Evolutionary conservation across 176 grass and related monocot genomes (phyloP).

Genomic region (Avena insularis): DNA sequence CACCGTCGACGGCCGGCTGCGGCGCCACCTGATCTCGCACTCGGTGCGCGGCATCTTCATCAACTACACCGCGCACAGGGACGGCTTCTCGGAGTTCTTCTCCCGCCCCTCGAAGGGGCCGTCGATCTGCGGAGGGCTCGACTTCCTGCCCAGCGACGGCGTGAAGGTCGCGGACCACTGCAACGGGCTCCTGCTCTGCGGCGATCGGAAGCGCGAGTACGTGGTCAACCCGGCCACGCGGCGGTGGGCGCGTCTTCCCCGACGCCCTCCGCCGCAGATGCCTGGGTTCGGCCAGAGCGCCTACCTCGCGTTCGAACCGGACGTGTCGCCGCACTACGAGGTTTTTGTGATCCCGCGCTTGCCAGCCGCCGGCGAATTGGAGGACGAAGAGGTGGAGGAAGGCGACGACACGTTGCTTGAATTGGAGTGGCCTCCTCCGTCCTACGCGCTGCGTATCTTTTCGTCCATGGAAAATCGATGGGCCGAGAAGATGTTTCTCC

Average conservation of each 20-base stretch:
- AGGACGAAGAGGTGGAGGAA: too few species aligned
- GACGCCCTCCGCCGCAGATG: neutral
- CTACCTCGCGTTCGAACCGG: constrained; percentile 26
- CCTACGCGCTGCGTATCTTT: neutral
- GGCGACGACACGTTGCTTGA: neutral
- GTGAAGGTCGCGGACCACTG: neutral
- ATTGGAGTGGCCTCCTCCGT: neutral
- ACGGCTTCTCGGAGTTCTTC: neutral
- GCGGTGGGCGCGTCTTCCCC: constrained; percentile 14
- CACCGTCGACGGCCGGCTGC: neutral
- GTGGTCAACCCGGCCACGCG: constrained; percentile 21
- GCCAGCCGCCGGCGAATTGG: neutral
- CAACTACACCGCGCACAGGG: neutral
- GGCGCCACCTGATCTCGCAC: neutral
- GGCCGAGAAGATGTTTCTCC: neutral
- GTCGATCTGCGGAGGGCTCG: neutral
- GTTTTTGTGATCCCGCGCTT: neutral
- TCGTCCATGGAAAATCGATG: neutral
- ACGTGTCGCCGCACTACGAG: constrained; percentile 14
- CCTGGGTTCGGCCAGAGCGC: neutral
- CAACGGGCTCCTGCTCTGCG: constrained; percentile 2
- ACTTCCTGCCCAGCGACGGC: neutral
- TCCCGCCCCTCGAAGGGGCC: neutral
- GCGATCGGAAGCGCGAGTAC: neutral
- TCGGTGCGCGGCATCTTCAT: neutral